Evolutionary conservation across 2,329 filamentous ascomycete species (phyloP).

Genomic region (Daldinia sp.): DNA sequence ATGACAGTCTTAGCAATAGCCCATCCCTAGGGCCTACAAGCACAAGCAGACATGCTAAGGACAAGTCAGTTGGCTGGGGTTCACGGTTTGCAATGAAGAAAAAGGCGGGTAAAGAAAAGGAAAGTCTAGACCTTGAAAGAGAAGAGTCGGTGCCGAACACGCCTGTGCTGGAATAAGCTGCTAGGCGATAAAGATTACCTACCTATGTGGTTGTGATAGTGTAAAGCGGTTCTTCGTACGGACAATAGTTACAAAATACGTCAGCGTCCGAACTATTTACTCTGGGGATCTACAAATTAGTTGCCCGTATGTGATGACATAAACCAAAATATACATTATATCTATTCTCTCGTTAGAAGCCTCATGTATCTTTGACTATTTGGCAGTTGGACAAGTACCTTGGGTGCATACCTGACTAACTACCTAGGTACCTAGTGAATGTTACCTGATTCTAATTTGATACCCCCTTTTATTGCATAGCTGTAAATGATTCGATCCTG

Average conservation of each 20-base stretch:
- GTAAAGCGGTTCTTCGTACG: slow-evolving; percentile 12
- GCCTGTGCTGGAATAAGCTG: slow-evolving; percentile 40
- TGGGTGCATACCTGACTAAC: too few relatives aligned
- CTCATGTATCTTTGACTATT: neutral
- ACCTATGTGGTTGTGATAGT: neutral
- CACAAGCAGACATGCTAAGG: slow-evolving; percentile 55
- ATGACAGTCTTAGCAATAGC: slow-evolving; percentile 68
- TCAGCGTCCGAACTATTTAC: slow-evolving; percentile 11
- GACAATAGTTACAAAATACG: slow-evolving; percentile 16
- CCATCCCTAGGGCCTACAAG: slow-evolving; percentile 66
- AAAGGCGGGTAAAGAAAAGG: slow-evolving; percentile 67
- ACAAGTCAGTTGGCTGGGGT: slow-evolving; percentile 63
- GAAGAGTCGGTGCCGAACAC: slow-evolving; percentile 48
- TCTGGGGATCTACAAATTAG: neutral
- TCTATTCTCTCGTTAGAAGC: neutral
- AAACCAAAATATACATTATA: slow-evolving; percentile 7
- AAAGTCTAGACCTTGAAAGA: slow-evolving; percentile 66
- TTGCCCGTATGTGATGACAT: neutral
- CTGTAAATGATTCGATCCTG: neutral
- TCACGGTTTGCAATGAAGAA: slow-evolving; percentile 70
- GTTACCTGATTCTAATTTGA: too few relatives aligned
- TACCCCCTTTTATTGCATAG: slow-evolving; percentile 1
- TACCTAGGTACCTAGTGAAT: too few relatives aligned
- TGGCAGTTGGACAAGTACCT: neutral
- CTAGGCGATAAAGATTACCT: neutral